Evolutionary conservation across 1,139 yeast genomes (phyloP).

Genomic region (Yamadazyma diospyri): DNA sequence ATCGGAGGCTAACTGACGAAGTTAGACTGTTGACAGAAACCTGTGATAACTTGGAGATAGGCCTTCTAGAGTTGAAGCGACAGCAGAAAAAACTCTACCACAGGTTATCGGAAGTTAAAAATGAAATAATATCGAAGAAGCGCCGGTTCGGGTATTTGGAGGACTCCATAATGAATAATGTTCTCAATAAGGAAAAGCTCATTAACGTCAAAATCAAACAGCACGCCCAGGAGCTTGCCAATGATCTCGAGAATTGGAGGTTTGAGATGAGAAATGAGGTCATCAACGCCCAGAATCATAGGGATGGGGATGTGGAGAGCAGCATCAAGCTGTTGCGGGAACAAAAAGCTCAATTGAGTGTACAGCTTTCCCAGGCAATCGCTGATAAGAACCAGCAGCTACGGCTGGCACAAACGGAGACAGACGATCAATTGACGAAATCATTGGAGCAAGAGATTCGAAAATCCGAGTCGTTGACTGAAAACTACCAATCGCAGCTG

Average conservation of each 20-base stretch:
- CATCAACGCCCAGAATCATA: constrained; percentile 22
- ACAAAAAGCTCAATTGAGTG: constrained; percentile 8
- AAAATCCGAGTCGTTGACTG: constrained; percentile 3
- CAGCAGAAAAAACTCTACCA: constrained; percentile 20
- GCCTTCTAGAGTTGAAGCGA: constrained; percentile 21
- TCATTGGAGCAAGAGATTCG: constrained; percentile 6
- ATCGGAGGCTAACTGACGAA: constrained; percentile 16
- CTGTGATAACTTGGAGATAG: constrained; percentile 21
- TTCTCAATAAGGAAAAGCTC: constrained; percentile 25
- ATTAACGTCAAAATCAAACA: constrained; percentile 23
- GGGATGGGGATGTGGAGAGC: constrained; percentile 21
- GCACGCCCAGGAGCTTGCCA: constrained; percentile 20
- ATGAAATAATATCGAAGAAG: constrained; percentile 17
- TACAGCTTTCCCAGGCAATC: constrained; percentile 13
- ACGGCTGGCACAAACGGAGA: constrained; percentile 17
- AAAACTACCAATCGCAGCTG: not conserved
- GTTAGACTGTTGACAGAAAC: constrained; percentile 15
- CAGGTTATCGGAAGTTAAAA: constrained; percentile 19
- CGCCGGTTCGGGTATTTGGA: constrained; percentile 25
- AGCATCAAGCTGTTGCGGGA: constrained; percentile 15
- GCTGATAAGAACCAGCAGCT: constrained; percentile 17
- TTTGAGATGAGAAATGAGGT: constrained; percentile 32
- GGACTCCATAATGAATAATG: constrained; percentile 25
- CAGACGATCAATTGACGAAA: constrained; percentile 9
- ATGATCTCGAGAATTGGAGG: constrained; percentile 29